These are phyloP conservation scores for Zygosaccharomyces lentus DNA, from an alignment of 805 yeast species.

Conservation along the genomic window DNA sequence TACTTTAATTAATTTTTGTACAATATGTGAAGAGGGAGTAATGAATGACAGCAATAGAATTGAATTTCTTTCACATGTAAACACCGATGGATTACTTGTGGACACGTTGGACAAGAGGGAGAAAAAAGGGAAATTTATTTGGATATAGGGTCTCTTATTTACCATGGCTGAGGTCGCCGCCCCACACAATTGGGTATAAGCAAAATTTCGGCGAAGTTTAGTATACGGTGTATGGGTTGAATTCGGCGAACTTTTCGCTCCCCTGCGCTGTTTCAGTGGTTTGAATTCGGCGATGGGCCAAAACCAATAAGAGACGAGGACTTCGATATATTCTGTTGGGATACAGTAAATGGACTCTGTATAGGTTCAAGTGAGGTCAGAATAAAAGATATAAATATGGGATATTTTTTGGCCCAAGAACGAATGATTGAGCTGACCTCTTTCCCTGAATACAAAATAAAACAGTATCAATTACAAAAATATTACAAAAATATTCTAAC, in stretches of 20 bases:
- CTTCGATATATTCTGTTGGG: background rate
- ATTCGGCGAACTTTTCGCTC: background rate
- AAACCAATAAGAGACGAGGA: background rate
- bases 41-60: background rate
- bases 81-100: background rate
- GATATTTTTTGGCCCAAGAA: background rate
- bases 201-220: slow-evolving; percentile 2
- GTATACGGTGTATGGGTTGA: background rate
- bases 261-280: slow-evolving; percentile 3
- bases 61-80: background rate
- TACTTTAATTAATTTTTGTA: background rate
- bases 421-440: background rate
- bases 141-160: background rate
- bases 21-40: background rate
- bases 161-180: background rate
- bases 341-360: background rate
- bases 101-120: background rate
- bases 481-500: background rate
- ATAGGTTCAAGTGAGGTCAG: background rate
- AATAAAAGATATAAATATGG: slow-evolving; percentile 1
- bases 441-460: background rate
- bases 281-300: slow-evolving; percentile 2
- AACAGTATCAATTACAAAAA: background rate
- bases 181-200: background rate
- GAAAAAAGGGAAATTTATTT: background rate